These are phyloP conservation scores for Kuraishia cidri DNA, from an alignment of 805 yeast species.

Conservation along the genomic window DNA sequence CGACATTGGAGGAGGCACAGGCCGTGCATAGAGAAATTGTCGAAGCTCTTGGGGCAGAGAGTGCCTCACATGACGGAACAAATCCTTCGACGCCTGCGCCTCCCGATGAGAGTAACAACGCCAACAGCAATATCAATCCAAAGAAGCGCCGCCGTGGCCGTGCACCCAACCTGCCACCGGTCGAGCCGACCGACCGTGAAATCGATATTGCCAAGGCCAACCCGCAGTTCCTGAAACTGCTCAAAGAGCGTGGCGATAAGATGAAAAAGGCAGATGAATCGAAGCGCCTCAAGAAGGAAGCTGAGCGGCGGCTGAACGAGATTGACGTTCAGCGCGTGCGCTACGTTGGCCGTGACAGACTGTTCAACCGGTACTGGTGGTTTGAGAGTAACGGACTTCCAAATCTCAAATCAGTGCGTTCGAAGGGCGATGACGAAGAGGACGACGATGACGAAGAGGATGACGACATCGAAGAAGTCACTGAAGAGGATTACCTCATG, in stretches of 20 bases:
- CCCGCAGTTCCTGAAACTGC: slow-evolving; percentile 30
- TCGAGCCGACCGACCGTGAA: slow-evolving; percentile 22
- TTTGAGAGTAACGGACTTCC: slow-evolving; percentile 82
- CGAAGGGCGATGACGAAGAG: slow-evolving; percentile 12
- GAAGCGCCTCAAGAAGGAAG: slow-evolving; percentile 35
- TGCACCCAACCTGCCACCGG: slow-evolving; percentile 13
- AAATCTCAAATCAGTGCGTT: slow-evolving; percentile 13
- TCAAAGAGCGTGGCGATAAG: slow-evolving; percentile 33
- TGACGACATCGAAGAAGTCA: slow-evolving; percentile 36
- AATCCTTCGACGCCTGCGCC: slow-evolving; percentile 4
- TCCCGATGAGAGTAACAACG: slow-evolving; percentile 10
- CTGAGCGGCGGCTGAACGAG: slow-evolving; percentile 57
- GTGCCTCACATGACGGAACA: background rate
- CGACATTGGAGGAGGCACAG: slow-evolving; percentile 40
- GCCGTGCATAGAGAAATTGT: slow-evolving; percentile 29
- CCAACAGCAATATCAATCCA: slow-evolving; percentile 11
- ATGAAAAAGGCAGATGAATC: slow-evolving; percentile 33
- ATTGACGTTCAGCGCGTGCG: slow-evolving; percentile 72
- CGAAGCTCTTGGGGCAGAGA: slow-evolving; percentile 11
- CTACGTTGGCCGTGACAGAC: slow-evolving; percentile 74
- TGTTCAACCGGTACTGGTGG: slow-evolving; percentile 92
- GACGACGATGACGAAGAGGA: slow-evolving; percentile 22
- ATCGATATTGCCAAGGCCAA: slow-evolving; percentile 28
- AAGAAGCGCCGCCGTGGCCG: slow-evolving; percentile 17
- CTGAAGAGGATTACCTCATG: slow-evolving; percentile 59